A percentile compares a stretch with the other conserved stretches of the same genome.
Conservation (phyloP, 108 stramenopile genomes). For the Skeletonema costatum region DNA sequence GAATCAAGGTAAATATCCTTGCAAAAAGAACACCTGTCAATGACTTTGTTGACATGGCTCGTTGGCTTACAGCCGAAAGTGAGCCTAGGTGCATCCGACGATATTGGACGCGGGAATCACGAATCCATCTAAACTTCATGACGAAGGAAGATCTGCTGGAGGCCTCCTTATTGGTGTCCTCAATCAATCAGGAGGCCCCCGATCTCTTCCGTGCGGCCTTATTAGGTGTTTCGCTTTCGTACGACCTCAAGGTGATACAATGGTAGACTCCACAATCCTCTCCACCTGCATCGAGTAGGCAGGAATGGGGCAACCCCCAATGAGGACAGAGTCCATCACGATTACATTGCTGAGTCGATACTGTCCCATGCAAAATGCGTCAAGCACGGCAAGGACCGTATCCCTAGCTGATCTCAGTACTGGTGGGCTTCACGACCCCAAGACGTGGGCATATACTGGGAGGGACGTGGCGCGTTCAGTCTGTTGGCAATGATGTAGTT, state of each 20-base stretch:
- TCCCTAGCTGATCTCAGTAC: conserved; percentile 90
- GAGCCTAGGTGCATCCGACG: not conserved
- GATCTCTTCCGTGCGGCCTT: conserved; percentile 89
- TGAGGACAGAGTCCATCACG: conserved; percentile 58
- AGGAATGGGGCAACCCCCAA: conserved; percentile 93
- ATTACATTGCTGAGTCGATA: conserved; percentile 88
- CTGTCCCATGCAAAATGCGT: conserved; percentile 92
- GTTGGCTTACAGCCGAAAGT: conserved; percentile 32
- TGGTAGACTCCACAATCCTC: conserved; percentile 88
- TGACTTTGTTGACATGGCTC: conserved; percentile 90
- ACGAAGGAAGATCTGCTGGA: conserved; percentile 80
- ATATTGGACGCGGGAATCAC: conserved; percentile 39
- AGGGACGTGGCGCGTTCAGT: not conserved
- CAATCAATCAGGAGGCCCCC: conserved; percentile 79
- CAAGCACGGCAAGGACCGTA: conserved; percentile 61
- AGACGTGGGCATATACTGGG: conserved; percentile 62
- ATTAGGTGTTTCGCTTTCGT: conserved; percentile 96
- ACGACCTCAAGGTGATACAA: conserved; percentile 82
- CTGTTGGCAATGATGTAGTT: no score
- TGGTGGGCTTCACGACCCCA: conserved; percentile 95
- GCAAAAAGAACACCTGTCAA: conserved; percentile 96
- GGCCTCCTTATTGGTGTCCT: conserved; percentile 71
- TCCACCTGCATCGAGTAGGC: conserved; percentile 82
- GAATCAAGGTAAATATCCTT: conserved; percentile 86
- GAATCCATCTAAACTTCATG: conserved; percentile 56